A percentile compares a stretch with the other conserved stretches of the same genome.
phyloP scores from a whole-genome alignment of 768 basidiomycete genomes.

The Lactarius quietus region DNA sequence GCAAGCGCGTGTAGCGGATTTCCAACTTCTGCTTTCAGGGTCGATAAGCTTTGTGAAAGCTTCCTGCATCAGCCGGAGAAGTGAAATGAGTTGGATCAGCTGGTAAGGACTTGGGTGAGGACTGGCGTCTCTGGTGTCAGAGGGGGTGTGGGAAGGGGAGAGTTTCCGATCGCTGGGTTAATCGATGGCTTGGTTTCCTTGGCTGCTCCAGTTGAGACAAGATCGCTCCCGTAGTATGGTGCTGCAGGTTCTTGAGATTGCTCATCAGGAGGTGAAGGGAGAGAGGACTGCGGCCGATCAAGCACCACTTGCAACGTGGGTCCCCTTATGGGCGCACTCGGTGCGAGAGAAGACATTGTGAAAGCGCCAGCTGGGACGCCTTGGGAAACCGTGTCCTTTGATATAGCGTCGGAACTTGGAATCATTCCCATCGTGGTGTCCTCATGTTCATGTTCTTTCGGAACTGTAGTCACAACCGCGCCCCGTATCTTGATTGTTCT shows the following conservation, averaged over 20 bases:
- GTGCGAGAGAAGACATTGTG: neutral
- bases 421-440: neutral
- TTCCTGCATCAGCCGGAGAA: neutral
- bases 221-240: neutral
- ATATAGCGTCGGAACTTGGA: neutral
- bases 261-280: neutral
- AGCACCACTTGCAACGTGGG: neutral
- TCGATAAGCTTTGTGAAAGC: neutral
- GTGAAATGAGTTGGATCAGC: neutral
- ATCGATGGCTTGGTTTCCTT: neutral
- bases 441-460: neutral
- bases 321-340: neutral
- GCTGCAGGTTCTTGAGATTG: neutral
- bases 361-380: neutral
- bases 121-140: neutral
- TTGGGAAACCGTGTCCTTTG: neutral
- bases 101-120: neutral
- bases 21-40: neutral
- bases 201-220: neutral
- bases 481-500: neutral
- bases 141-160: conserved; percentile 2
- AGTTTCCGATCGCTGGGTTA: neutral
- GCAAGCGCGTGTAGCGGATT: neutral
- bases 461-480: neutral
- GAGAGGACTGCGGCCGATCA: neutral